A percentile compares a stretch with the other conserved stretches of the same genome.
These are phyloP conservation scores for Asparagopsis taxiformis DNA, from an alignment of 31 red algal species.

Conservation along the genomic window DNA sequence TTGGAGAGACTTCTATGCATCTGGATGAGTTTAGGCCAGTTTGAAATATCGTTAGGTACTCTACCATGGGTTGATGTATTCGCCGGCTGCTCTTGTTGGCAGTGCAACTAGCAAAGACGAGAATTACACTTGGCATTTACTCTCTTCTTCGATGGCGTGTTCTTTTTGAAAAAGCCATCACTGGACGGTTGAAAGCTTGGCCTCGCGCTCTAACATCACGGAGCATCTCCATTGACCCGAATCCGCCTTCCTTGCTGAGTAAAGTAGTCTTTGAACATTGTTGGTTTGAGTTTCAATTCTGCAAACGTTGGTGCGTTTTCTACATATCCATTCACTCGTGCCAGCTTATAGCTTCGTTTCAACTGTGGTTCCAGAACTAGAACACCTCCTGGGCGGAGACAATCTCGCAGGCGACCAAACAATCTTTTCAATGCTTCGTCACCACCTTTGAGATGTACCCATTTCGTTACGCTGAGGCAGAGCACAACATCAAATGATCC, in stretches of 20 bases:
- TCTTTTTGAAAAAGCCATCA: conserved; percentile 47
- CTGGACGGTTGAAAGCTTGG: conserved; percentile 57
- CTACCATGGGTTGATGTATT: too few species aligned
- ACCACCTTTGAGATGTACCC: conserved; percentile 76
- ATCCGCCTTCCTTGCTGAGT: conserved; percentile 38
- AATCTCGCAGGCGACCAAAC: conserved; percentile 31
- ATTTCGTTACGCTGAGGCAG: conserved; percentile 84
- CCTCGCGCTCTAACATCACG: conserved; percentile 14
- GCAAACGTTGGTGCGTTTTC: conserved; percentile 9
- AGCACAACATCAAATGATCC: conserved; percentile 62
- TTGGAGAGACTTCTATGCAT: too few species aligned
- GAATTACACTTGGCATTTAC: too few species aligned
- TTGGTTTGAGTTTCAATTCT: conserved; percentile 46
- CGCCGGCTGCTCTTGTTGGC: too few species aligned
- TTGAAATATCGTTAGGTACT: too few species aligned
- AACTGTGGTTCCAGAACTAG: conserved; percentile 80
- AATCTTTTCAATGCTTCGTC: conserved; percentile 54
- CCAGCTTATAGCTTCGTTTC: conserved; percentile 63
- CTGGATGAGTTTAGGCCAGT: too few species aligned
- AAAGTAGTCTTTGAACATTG: conserved; percentile 33
- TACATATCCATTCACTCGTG: conserved; percentile 28
- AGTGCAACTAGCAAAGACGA: too few species aligned
- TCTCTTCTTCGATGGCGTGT: not conserved
- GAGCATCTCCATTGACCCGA: conserved; percentile 29
- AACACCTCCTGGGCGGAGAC: conserved; percentile 54